Evolutionary conservation across 305 asterid species (phyloP).

Genomic region (Salvia sclarea): DNA sequence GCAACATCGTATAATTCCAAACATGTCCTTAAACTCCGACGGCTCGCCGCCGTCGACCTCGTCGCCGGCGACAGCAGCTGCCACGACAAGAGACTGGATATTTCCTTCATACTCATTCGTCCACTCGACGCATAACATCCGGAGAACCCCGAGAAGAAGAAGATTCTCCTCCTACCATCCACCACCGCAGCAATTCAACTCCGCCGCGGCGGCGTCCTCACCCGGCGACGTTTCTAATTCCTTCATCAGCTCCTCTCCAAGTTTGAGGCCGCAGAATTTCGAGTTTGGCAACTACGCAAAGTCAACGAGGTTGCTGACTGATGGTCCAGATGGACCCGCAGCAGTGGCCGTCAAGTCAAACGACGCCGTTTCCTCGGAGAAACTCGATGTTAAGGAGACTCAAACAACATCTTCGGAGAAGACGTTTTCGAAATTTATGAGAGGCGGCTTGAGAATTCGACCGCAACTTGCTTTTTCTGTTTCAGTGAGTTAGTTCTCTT

Average conservation of each 20-base stretch:
- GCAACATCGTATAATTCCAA: conserved; percentile 10
- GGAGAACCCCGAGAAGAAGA: conserved; percentile 50
- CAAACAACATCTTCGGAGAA: conserved; percentile 34
- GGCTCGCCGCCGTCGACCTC: conserved; percentile 37
- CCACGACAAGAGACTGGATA: conserved; percentile 65
- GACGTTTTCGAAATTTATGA: conserved; percentile 36
- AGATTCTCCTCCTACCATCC: conserved; percentile 57
- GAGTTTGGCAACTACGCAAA: conserved; percentile 36
- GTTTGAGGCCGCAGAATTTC: conserved; percentile 43
- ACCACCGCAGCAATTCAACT: conserved; percentile 38
- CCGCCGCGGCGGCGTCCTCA: conserved; percentile 25
- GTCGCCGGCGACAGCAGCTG: conserved; percentile 27
- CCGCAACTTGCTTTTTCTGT: conserved; percentile 51
- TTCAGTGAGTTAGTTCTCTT: conserved; percentile 46
- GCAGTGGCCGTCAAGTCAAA: conserved; percentile 21
- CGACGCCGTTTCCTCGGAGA: conserved; percentile 38
- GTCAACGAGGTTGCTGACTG: conserved; percentile 45
- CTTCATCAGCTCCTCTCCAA: conserved; percentile 25
- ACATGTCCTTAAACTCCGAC: conserved; percentile 47
- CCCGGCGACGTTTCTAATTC: conserved; percentile 24
- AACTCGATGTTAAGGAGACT: conserved; percentile 32
- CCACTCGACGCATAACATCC: conserved; percentile 45
- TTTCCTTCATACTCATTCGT: conserved; percentile 69
- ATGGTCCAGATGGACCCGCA: conserved; percentile 26
- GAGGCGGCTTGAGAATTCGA: conserved; percentile 44